A percentile compares a stretch with the other conserved stretches of the same genome.
phyloP scores from a whole-genome alignment of 257 asterid genomes.

The Leonotis leonurus region DNA sequence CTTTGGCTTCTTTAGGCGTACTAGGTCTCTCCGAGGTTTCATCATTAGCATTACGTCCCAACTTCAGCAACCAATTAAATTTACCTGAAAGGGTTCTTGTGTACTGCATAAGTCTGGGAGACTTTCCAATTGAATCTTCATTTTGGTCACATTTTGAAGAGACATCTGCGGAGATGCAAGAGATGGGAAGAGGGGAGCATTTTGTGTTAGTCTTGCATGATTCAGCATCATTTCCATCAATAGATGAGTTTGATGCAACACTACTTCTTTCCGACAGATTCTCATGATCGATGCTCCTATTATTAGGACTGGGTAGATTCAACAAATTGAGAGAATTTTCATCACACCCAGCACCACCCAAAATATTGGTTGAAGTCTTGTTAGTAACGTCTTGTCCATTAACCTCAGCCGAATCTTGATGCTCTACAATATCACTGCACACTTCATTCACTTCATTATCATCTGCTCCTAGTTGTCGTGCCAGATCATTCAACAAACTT shows the following conservation, averaged over 20 bases:
- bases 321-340: constrained; percentile 41
- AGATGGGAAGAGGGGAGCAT: constrained; percentile 4
- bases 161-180: constrained; percentile 13
- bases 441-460: constrained; percentile 26
- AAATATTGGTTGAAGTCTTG: constrained; percentile 26
- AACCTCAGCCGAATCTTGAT: constrained; percentile 22
- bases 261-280: constrained; percentile 28
- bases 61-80: constrained; percentile 40
- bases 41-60: constrained; percentile 29
- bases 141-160: constrained; percentile 24
- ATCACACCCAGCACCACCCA: constrained; percentile 35
- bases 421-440: constrained; percentile 19
- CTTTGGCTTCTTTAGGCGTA: constrained; percentile 25
- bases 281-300: constrained; percentile 29
- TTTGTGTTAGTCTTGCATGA: constrained; percentile 12
- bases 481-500: constrained; percentile 66
- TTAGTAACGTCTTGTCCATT: constrained; percentile 19
- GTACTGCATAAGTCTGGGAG: constrained; percentile 16
- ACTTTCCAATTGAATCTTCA: constrained; percentile 22
- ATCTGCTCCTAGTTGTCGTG: constrained; percentile 53
- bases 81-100: constrained; percentile 30
- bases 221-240: constrained; percentile 17
- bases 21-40: constrained; percentile 16
- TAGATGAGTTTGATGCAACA: constrained; percentile 30
- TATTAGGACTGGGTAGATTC: constrained; percentile 40